These are phyloP conservation scores for Zygoascus tannicola DNA, from an alignment of 805 yeast genomes.

Conservation along the genomic window DNA sequence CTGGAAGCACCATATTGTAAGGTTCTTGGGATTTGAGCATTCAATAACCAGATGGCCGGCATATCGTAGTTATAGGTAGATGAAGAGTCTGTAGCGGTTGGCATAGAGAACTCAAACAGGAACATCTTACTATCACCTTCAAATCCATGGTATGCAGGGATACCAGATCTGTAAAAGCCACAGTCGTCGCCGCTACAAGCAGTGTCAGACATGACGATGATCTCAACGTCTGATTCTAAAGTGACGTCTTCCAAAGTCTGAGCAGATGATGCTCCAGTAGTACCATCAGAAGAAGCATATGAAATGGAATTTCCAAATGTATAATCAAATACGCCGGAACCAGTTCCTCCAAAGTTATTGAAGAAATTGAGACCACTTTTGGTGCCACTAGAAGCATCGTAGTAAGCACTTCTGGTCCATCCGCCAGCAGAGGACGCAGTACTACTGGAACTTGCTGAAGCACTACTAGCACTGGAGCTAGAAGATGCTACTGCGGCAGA, in stretches of 20 bases:
- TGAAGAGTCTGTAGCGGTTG: conserved; percentile 46
- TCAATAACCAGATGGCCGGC: conserved; percentile 97
- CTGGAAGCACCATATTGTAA: conserved; percentile 75
- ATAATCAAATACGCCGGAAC: conserved; percentile 82
- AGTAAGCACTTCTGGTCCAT: conserved; percentile 75
- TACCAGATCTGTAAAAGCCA: conserved; percentile 78
- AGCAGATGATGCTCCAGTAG: conserved; percentile 60
- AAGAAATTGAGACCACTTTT: conserved; percentile 68
- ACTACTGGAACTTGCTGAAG: conserved; percentile 29
- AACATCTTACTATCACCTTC: conserved; percentile 78
- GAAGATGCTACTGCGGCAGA: conserved; percentile 20
- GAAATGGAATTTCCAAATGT: conserved; percentile 91
- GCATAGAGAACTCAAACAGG: conserved; percentile 92
- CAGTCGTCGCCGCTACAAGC: conserved; percentile 42
- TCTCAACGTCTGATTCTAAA: conserved; percentile 67
- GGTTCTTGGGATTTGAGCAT: conserved; percentile 95
- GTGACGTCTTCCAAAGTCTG: conserved; percentile 60
- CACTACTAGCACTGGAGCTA: conserved; percentile 22
- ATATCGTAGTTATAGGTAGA: conserved; percentile 49
- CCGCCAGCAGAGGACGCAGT: conserved; percentile 24
- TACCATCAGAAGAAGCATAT: conserved; percentile 69
- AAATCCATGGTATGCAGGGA: conserved; percentile 93
- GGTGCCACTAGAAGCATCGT: conserved; percentile 52
- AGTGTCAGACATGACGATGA: conserved; percentile 60
- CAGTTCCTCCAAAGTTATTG: conserved; percentile 82